phyloP scores from a whole-genome alignment of 208 protist genomes.

The Novymonas esmeraldas region DNA sequence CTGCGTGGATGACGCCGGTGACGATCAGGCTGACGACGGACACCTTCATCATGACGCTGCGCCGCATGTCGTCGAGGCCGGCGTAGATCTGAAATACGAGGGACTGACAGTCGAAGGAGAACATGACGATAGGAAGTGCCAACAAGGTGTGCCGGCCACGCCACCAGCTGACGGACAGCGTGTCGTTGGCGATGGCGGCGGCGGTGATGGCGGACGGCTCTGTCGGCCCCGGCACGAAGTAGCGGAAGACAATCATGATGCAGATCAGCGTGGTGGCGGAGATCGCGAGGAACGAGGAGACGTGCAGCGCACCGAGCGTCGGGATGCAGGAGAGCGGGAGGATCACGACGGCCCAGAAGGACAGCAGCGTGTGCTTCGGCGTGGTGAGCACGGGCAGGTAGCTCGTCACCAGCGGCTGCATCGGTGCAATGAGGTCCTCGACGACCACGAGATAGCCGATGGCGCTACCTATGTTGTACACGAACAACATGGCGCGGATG shows the following conservation, averaged over 20 bases:
- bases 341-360: conserved; percentile 67
- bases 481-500: conserved; percentile 62
- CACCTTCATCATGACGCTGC: conserved; percentile 64
- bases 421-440: conserved; percentile 56
- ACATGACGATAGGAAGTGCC: conserved; percentile 80
- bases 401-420: conserved; percentile 49
- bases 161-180: conserved; percentile 37
- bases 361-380: conserved; percentile 57
- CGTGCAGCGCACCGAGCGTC: conserved; percentile 52
- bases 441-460: conserved; percentile 77
- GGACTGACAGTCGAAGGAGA: conserved; percentile 84
- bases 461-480: conserved; percentile 60
- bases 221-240: conserved; percentile 50
- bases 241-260: conserved; percentile 65
- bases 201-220: conserved; percentile 16
- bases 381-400: conserved; percentile 53
- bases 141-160: conserved; percentile 50
- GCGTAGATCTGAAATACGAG: conserved; percentile 84
- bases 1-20: conserved; percentile 51
- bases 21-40: conserved; percentile 55
- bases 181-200: conserved; percentile 15
- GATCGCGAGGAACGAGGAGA: conserved; percentile 71
- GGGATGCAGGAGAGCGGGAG: conserved; percentile 74
- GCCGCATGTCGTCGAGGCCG: conserved; percentile 55
- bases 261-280: conserved; percentile 59